These are phyloP conservation scores for Coemansia sp. DNA, from an alignment of 192 early-diverging fungal genomes.

Conservation along the genomic window DNA sequence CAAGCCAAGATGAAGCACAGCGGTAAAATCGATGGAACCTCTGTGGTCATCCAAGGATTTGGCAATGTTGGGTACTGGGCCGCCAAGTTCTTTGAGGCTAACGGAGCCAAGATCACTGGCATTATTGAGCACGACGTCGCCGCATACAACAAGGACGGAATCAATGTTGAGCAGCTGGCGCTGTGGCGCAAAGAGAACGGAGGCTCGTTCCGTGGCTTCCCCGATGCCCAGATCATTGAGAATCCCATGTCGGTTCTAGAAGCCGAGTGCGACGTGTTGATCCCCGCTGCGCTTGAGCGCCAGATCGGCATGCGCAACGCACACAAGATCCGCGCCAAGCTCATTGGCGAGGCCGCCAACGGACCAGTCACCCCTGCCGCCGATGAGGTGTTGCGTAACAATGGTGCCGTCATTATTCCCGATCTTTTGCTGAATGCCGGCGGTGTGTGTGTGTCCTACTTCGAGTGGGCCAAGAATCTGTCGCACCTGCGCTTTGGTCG, in stretches of 20 bases:
- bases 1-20: slow-evolving; percentile 68
- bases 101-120: slow-evolving; percentile 78
- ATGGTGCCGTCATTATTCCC: slow-evolving; percentile 70
- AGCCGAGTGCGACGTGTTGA: slow-evolving; percentile 80
- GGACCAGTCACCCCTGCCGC: slow-evolving; percentile 78
- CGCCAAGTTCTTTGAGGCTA: slow-evolving; percentile 79
- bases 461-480: slow-evolving; percentile 85
- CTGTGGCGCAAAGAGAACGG: slow-evolving; percentile 62
- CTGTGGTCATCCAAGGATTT: slow-evolving; percentile 81
- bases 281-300: slow-evolving; percentile 82
- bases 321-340: slow-evolving; percentile 74
- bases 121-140: slow-evolving; percentile 73
- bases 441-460: slow-evolving; percentile 84
- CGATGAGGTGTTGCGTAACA: slow-evolving; percentile 66
- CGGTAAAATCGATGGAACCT: slow-evolving; percentile 63
- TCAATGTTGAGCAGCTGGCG: slow-evolving; percentile 71
- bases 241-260: slow-evolving; percentile 64
- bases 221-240: slow-evolving; percentile 65
- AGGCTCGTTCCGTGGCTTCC: slow-evolving; percentile 73
- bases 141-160: slow-evolving; percentile 66
- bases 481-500: slow-evolving; percentile 85
- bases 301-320: slow-evolving; percentile 79
- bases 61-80: slow-evolving; percentile 88
- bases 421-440: slow-evolving; percentile 82
- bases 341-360: slow-evolving; percentile 84